Conservation (phyloP, 1,284 basidiomycete genomes). For the Austroboletus niveus region DNA sequence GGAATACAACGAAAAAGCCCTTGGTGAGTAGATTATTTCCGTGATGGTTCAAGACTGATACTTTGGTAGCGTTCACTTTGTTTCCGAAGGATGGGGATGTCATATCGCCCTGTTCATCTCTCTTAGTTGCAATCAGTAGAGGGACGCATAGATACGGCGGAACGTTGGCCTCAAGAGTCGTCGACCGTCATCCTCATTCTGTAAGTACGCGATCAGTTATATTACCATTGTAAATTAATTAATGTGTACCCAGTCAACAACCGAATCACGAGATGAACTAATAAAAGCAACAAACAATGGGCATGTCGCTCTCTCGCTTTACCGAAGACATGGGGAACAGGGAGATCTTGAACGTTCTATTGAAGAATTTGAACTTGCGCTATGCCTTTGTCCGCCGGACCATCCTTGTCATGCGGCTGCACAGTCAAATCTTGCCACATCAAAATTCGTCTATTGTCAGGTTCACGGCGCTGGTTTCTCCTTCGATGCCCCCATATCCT, state of each 20-base stretch:
- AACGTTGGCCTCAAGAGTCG: background rate
- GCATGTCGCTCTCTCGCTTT: background rate
- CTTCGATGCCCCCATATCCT: background rate
- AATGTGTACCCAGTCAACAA: no score
- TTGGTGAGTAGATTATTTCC: background rate
- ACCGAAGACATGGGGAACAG: background rate
- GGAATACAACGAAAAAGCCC: background rate
- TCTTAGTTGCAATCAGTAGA: background rate
- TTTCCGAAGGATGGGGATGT: background rate
- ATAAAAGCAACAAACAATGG: background rate
- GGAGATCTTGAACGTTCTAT: background rate
- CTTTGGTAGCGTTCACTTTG: background rate
- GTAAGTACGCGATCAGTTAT: no score
- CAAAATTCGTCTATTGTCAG: background rate
- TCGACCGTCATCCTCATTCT: background rate
- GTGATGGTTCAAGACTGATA: background rate
- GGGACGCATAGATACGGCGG: background rate
- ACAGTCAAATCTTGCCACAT: background rate
- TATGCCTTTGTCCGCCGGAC: background rate
- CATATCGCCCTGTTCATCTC: background rate
- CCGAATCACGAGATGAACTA: background rate
- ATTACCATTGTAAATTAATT: no score
- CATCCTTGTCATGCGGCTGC: background rate
- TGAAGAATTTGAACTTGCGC: background rate
- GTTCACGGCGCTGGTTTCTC: background rate